phyloP scores from a whole-genome alignment of 2,329 filamentous ascomycete species.

The Claviceps purpurea region DNA sequence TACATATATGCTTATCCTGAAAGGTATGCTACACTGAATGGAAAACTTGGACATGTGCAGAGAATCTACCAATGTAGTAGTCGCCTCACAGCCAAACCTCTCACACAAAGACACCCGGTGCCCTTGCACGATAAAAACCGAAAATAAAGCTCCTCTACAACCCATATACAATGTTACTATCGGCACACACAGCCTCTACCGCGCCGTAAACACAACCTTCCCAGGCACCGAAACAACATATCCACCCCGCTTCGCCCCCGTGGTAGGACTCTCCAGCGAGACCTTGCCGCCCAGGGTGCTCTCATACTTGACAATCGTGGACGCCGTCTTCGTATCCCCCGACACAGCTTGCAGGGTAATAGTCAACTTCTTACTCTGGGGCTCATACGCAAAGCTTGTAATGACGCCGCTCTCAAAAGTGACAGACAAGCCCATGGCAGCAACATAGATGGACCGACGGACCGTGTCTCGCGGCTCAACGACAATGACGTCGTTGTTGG shows the following conservation, averaged over 20 bases:
- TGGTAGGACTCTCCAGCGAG: not conserved
- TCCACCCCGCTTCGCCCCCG: not conserved
- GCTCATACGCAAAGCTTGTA: constrained; percentile 20
- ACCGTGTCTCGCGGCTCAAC: constrained; percentile 33
- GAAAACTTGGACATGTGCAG: too few species aligned
- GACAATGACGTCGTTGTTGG: constrained; percentile 14
- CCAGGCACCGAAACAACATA: not conserved
- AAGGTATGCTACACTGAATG: too few species aligned
- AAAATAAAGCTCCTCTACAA: too few species aligned
- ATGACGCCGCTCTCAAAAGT: constrained; percentile 31
- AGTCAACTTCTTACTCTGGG: not conserved
- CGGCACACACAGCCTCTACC: too few species aligned
- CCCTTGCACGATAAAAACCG: too few species aligned
- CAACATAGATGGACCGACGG: constrained; percentile 33
- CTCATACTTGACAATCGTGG: not conserved
- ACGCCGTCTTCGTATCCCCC: not conserved
- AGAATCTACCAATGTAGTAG: too few species aligned
- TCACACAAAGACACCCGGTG: too few species aligned
- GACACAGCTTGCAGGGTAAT: not conserved
- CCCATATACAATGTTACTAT: too few species aligned
- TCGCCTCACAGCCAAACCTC: too few species aligned
- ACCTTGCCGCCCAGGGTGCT: not conserved
- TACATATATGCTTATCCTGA: too few species aligned
- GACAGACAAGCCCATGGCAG: constrained; percentile 27
- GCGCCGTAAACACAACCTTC: not conserved